phyloP scores from a whole-genome alignment of 306 rosid species.

The Betula pendula region DNA sequence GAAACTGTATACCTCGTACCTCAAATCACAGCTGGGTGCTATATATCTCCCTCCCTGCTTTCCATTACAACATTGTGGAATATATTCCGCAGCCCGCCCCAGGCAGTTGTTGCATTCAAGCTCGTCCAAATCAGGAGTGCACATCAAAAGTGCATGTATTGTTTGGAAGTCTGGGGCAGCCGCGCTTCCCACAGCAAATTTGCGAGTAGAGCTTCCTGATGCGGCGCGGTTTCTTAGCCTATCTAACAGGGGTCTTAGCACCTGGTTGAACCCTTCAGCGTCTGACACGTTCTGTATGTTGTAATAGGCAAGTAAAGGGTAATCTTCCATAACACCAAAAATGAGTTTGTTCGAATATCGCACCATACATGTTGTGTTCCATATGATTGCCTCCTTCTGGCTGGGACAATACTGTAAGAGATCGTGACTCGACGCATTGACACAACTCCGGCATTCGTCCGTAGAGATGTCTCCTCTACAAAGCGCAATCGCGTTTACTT shows the following conservation, averaged over 20 bases:
- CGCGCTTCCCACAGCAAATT: neutral
- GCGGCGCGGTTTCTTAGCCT: neutral
- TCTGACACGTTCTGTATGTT: neutral
- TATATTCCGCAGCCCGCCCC: neutral
- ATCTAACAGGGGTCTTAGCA: neutral
- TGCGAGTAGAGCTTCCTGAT: neutral
- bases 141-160: neutral
- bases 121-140: neutral
- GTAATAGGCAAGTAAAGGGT: neutral
- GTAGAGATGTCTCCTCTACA: no score
- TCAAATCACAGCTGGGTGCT: neutral
- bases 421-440: no score
- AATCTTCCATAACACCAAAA: neutral
- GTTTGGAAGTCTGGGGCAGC: neutral
- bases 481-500: no score
- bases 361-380: neutral
- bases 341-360: conserved; percentile 11
- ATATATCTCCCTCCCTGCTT: neutral
- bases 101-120: neutral
- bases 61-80: neutral
- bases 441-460: no score
- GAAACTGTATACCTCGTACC: neutral
- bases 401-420: no score
- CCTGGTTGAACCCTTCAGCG: neutral
- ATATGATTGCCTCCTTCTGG: no score